Conservation (phyloP, 2,329 filamentous ascomycete genomes). For the Claviceps quebecensis region DNA sequence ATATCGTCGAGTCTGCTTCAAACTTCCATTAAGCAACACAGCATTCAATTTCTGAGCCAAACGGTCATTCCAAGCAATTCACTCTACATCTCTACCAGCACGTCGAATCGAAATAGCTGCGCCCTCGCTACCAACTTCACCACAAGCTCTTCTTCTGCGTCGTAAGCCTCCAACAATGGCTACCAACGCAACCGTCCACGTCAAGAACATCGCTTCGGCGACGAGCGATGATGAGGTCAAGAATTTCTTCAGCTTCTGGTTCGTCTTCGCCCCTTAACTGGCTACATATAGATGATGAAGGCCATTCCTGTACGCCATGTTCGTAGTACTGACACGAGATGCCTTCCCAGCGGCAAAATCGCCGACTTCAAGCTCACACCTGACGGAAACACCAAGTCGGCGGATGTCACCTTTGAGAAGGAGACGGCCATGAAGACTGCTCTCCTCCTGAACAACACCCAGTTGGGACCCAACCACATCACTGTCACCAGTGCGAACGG, state of each 20-base stretch:
- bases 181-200: conserved; percentile 42
- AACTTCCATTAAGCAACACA: too few species aligned
- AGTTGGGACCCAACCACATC: conserved; percentile 79
- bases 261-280: conserved; percentile 17
- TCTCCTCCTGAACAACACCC: conserved; percentile 90
- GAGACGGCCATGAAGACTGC: conserved; percentile 93
- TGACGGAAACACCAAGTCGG: conserved; percentile 57
- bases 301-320: background rate
- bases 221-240: conserved; percentile 84
- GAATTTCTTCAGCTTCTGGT: conserved; percentile 97
- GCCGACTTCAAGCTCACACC: conserved; percentile 63
- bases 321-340: background rate
- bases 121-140: too few species aligned
- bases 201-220: conserved; percentile 72
- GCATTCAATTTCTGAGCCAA: too few species aligned
- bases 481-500: conserved; percentile 54
- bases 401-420: conserved; percentile 94
- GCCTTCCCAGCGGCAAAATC: conserved; percentile 69
- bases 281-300: too few species aligned
- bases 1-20: too few species aligned
- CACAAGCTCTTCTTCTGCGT: background rate
- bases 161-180: conserved; percentile 6
- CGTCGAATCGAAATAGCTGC: background rate
- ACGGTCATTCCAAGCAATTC: too few species aligned
- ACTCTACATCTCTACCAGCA: background rate